Percentiles rank a stretch among this genome's conserved stretches.
Evolutionary conservation across 495 filamentous ascomycete species (phyloP).

Genomic region (Aspergillus saccharolyticus): DNA sequence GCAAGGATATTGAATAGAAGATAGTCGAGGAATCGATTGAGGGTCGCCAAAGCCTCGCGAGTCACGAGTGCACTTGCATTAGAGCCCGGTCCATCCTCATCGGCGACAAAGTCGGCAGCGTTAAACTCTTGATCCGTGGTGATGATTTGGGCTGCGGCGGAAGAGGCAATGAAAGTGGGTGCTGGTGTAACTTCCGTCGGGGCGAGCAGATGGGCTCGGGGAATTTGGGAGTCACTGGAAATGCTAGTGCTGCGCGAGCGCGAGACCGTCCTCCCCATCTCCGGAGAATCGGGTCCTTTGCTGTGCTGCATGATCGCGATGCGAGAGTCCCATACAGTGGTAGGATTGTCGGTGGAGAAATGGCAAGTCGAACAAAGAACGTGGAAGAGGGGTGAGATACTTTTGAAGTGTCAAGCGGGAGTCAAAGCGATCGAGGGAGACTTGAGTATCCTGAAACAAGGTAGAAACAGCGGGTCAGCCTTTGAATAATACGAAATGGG

Average conservation of each 20-base stretch:
- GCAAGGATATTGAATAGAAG: conserved; percentile 83
- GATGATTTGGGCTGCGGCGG: conserved; percentile 87
- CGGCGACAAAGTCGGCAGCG: conserved; percentile 58
- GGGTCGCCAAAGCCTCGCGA: conserved; percentile 64
- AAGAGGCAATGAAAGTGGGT: conserved; percentile 82
- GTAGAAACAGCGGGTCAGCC: conserved; percentile 6
- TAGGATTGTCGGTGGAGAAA: background rate
- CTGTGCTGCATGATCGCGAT: conserved; percentile 26
- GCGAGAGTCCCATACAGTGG: conserved; percentile 7
- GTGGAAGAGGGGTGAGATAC: background rate
- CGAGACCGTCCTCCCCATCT: conserved; percentile 26
- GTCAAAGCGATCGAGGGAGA: background rate
- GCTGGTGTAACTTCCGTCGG: conserved; percentile 71
- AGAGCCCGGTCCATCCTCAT: conserved; percentile 57
- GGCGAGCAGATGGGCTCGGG: conserved; percentile 46
- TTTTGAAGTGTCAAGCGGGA: background rate
- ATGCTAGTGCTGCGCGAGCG: conserved; percentile 43
- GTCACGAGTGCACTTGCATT: conserved; percentile 61
- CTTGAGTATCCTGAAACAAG: conserved; percentile 7
- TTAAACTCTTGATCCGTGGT: conserved; percentile 79
- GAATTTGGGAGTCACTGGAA: conserved; percentile 41
- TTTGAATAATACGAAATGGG: conserved; percentile 3
- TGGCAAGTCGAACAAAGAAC: background rate
- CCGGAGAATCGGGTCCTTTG: conserved; percentile 35
- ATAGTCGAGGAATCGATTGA: conserved; percentile 94